Base-by-base conservation (phyloP, 2,329 filamentous ascomycete genomes). In the Ophiognomonia clavigignenti-juglandacearum region DNA sequence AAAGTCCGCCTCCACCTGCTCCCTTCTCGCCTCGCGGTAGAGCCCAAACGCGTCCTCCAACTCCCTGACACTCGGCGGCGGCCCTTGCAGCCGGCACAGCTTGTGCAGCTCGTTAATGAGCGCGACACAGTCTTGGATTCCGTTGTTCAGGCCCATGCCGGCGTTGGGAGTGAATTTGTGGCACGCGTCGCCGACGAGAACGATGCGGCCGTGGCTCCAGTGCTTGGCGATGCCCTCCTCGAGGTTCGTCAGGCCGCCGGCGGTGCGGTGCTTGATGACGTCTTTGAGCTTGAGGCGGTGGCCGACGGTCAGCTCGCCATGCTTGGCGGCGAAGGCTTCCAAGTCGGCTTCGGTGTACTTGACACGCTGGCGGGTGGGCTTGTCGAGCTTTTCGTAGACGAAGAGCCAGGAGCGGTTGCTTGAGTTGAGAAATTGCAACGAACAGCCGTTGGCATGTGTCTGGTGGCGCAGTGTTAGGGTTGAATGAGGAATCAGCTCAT, bases 121-220 rank as follows among this genome's bases (percentile, higher is more conserved):
- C 0, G 51, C 55, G 4, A 63, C 56, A 1, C 64, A 46, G 13
- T 67, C 64, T 27, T 63, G 57, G 1, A 69, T 54, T 0, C 61
- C 66, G 18, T 61, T 61, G 52, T 69, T 68, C 31, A 61, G 61
- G 0, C 66, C 66, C 0, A 58, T 55, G 0, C 64, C 65, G 0
- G 62, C 56, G 39, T 62, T 66, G 0, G 67, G 64, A 0, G 65
- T 68, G 42, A 63, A 62, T 34, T 69, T 69, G 47, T 70, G 67
- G 1, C 57, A 59, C 0, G 67, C 54, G 34, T 70, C 67, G 0
- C 67, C 67, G 0, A 54, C 59, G 1, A 70, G 60, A 1, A 64
- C 64, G 7, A 69, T 52, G 2, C 65, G 62, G 6, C 53, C 57
- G 51, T 56, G 60, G 45, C 59, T 64, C 67, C 65, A 70, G 37